phyloP scores from a whole-genome alignment of 345 rosid species.

The Lepidium sativum region DNA sequence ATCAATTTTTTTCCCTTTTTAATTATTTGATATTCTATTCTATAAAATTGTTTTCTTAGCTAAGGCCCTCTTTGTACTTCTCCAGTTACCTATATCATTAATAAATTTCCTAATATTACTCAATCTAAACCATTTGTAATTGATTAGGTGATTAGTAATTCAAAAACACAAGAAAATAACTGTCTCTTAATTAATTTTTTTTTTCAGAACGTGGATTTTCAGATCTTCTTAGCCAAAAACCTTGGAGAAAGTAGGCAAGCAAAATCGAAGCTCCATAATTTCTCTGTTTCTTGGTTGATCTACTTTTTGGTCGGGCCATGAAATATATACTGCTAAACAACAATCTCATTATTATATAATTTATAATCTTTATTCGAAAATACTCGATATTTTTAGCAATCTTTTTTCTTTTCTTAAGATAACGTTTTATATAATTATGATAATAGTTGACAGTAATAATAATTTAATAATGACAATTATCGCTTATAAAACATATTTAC shows the following conservation, averaged over 20 bases:
- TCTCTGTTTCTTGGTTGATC: conserved; percentile 25
- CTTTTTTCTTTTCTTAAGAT: too few relatives aligned
- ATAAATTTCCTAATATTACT: too few relatives aligned
- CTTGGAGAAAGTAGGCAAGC: conserved; percentile 25
- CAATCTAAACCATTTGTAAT: not conserved
- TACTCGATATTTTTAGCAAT: too few relatives aligned
- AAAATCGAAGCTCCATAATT: conserved; percentile 16
- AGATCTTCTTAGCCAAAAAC: conserved; percentile 12
- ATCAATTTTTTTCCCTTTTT: not conserved
- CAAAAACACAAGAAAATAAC: not conserved
- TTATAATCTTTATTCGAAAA: too few relatives aligned
- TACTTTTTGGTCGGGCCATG: conserved; percentile 27
- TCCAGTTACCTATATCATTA: too few relatives aligned
- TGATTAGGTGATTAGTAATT: conserved; percentile 6
- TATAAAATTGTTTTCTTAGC: not conserved
- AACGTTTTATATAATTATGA: too few relatives aligned
- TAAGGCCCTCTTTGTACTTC: conserved; percentile 27
- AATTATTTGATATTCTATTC: not conserved
- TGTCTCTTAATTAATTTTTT: not conserved
- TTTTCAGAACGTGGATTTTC: conserved; percentile 9
- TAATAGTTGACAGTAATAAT: too few relatives aligned
- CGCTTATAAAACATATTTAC: too few relatives aligned
- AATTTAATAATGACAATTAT: too few relatives aligned
- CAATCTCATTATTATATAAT: not conserved
- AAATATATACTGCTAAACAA: not conserved